Conservation (phyloP, 176 grass and related monocot genomes). For the Echinochloa phyllopogon region DNA sequence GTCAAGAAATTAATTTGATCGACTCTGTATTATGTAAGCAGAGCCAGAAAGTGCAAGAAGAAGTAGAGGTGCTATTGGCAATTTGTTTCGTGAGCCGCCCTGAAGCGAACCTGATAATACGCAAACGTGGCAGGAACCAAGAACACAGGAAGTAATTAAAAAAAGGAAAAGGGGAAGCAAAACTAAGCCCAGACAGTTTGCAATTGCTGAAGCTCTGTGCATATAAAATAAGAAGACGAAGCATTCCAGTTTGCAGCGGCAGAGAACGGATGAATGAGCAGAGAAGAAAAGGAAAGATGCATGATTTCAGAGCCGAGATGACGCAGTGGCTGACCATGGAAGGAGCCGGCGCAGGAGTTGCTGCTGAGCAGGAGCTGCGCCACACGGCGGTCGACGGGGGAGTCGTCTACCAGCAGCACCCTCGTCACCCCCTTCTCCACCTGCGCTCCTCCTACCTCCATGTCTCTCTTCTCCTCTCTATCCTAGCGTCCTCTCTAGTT, state of each 20-base stretch:
- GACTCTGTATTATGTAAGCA: no score
- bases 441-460: conserved; percentile 4
- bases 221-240: no score
- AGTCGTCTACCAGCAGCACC: conserved; percentile 92
- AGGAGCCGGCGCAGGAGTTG: conserved; percentile 59
- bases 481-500: neutral
- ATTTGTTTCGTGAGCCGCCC: no score
- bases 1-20: neutral
- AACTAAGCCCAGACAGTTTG: no score
- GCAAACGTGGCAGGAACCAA: no score
- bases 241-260: no score
- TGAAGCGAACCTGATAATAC: no score
- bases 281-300: no score
- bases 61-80: neutral
- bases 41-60: neutral
- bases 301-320: neutral
- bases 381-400: conserved; percentile 75
- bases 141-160: no score
- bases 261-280: no score
- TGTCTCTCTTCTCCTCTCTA: neutral
- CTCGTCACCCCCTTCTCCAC: conserved; percentile 55
- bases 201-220: no score
- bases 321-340: conserved; percentile 49
- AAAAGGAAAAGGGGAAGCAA: no score
- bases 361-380: conserved; percentile 76